Percentiles rank a stretch among this genome's conserved stretches.
Evolutionary conservation across 2,329 filamentous ascomycete species (phyloP).

Genomic region (Chaetomium sp.): DNA sequence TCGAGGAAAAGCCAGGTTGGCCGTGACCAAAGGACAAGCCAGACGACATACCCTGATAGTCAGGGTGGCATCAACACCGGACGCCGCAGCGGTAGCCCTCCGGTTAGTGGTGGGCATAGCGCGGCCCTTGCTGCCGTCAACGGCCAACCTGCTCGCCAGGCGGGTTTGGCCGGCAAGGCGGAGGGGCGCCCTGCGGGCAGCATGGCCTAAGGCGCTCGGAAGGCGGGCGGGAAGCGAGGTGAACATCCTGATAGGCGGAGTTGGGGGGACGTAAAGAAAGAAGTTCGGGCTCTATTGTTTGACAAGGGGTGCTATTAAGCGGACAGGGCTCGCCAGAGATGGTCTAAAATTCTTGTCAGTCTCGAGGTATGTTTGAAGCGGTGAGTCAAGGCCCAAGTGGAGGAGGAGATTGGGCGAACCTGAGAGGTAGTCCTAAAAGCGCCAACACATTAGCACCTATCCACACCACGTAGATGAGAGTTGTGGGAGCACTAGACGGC

Average conservation of each 20-base stretch:
- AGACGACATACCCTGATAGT: slow-evolving; percentile 68
- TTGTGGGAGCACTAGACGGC: slow-evolving; percentile 5
- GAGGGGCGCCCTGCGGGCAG: slow-evolving; percentile 33
- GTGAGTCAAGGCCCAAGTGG: slow-evolving; percentile 34
- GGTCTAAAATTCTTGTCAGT: slow-evolving; percentile 39
- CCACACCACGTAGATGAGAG: background rate
- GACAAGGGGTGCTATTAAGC: slow-evolving; percentile 35
- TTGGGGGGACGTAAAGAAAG: slow-evolving; percentile 18
- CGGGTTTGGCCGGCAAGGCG: slow-evolving; percentile 31
- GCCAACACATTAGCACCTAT: slow-evolving; percentile 37
- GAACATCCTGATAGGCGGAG: slow-evolving; percentile 46
- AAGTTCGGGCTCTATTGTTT: slow-evolving; percentile 18
- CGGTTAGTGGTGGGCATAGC: slow-evolving; percentile 54
- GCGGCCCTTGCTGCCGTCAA: slow-evolving; percentile 63
- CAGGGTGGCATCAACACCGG: slow-evolving; percentile 78
- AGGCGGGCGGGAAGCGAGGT: slow-evolving; percentile 48
- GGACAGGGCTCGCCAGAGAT: slow-evolving; percentile 47
- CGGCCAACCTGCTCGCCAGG: slow-evolving; percentile 40
- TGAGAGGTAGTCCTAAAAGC: slow-evolving; percentile 65
- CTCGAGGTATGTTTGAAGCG: slow-evolving; percentile 25
- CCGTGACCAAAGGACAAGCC: background rate
- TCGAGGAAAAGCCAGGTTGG: background rate
- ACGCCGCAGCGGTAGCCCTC: slow-evolving; percentile 58
- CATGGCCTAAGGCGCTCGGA: slow-evolving; percentile 46
- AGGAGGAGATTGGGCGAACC: slow-evolving; percentile 42